Evolutionary conservation across 805 yeast genomes (phyloP).

Genomic region (Wickerhamomyces chambardii): DNA sequence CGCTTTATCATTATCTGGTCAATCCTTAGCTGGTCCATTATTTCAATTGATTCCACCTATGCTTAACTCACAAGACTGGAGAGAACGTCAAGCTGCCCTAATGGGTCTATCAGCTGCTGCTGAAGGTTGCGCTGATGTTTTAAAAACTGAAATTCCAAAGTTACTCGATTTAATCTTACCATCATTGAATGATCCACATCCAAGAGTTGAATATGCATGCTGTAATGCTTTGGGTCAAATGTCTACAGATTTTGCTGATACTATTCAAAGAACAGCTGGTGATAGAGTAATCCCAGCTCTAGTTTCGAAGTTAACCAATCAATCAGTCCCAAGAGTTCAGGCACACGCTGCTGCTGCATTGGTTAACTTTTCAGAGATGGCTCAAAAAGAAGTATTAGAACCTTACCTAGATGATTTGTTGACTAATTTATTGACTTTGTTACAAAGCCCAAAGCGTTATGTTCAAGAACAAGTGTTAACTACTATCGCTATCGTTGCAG

Average conservation of each 20-base stretch:
- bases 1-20: constrained; percentile 76
- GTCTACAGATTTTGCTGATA: constrained; percentile 91
- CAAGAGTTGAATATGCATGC: constrained; percentile 95
- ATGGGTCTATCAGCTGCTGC: constrained; percentile 97
- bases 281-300: constrained; percentile 79
- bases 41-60: constrained; percentile 82
- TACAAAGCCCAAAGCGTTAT: constrained; percentile 82
- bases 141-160: constrained; percentile 73
- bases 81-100: constrained; percentile 92
- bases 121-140: constrained; percentile 90
- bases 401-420: constrained; percentile 87
- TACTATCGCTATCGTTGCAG: constrained; percentile 95
- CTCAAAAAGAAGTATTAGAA: constrained; percentile 76
- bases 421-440: constrained; percentile 59
- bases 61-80: constrained; percentile 74
- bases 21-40: constrained; percentile 73
- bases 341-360: constrained; percentile 98
- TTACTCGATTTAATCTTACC: constrained; percentile 83
- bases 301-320: constrained; percentile 66
- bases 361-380: constrained; percentile 91
- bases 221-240: constrained; percentile 97
- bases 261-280: constrained; percentile 76
- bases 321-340: constrained; percentile 85
- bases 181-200: constrained; percentile 74
- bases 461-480: constrained; percentile 97